phyloP scores from a whole-genome alignment of 106 monocot species.

The Allium fistulosum region DNA sequence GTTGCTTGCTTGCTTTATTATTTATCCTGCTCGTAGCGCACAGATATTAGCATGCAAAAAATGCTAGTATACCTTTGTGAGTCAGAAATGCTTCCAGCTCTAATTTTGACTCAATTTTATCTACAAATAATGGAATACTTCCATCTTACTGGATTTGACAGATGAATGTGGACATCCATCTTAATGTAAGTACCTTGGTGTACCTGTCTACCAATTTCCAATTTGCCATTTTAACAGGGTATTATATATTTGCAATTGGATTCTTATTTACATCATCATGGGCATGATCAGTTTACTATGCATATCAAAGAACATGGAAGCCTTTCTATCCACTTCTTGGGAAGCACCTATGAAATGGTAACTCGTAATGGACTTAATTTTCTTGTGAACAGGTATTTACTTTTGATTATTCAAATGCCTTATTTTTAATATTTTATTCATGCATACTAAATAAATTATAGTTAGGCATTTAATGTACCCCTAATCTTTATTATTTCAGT shows the following conservation, averaged over 20 bases:
- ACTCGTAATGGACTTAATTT: conserved; percentile 79
- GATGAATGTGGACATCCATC: conserved; percentile 94
- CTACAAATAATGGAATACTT: conserved; percentile 60
- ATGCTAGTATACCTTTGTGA: too few relatives aligned
- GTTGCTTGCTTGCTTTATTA: too few relatives aligned
- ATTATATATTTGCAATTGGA: neutral
- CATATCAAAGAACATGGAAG: conserved; percentile 78
- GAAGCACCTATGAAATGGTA: conserved; percentile 85
- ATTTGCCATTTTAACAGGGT: neutral
- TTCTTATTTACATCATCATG: conserved; percentile 57
- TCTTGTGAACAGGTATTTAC: conserved; percentile 64
- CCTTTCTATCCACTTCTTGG: conserved; percentile 98
- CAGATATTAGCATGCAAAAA: too few relatives aligned
- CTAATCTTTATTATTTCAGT: too few relatives aligned
- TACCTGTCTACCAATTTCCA: neutral
- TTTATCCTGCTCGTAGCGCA: too few relatives aligned
- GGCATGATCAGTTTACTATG: conserved; percentile 81
- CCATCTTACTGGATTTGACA: conserved; percentile 76
- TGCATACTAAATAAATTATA: neutral
- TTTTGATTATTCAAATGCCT: conserved; percentile 1
- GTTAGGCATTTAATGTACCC: neutral
- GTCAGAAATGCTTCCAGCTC: too few relatives aligned
- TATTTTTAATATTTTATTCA: neutral
- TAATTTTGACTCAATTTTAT: neutral
- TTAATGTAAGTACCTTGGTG: conserved; percentile 52